Evolutionary conservation across 2,329 filamentous ascomycete genomes (phyloP).

Genomic region (Colletotrichum nymphaeae): DNA sequence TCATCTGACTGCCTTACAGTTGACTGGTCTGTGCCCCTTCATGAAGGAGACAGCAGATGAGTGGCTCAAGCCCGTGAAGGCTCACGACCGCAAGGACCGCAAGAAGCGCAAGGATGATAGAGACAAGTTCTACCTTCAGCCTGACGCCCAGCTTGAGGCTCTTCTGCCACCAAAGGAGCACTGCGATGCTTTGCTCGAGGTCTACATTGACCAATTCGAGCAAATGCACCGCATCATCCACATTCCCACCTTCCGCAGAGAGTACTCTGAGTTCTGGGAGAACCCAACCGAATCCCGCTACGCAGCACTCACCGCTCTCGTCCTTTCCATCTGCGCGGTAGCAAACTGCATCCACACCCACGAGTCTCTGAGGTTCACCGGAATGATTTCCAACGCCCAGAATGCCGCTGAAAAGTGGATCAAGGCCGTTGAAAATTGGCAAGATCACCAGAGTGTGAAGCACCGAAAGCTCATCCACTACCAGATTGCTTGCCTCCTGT

Average conservation of each 20-base stretch:
- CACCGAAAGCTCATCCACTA: constrained; percentile 70
- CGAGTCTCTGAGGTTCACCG: constrained; percentile 64
- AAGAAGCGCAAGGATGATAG: constrained; percentile 64
- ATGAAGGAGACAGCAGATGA: constrained; percentile 73
- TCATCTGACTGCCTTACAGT: constrained; percentile 40
- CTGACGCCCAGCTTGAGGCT: constrained; percentile 61
- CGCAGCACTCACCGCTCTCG: constrained; percentile 66
- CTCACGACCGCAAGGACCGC: constrained; percentile 67
- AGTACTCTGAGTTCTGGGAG: constrained; percentile 68
- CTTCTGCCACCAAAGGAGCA: constrained; percentile 61
- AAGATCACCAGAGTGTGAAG: constrained; percentile 68
- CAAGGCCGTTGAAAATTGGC: constrained; percentile 66
- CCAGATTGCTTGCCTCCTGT: constrained; percentile 69
- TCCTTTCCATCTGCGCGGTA: constrained; percentile 71
- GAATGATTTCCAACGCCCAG: constrained; percentile 68
- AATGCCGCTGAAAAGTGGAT: constrained; percentile 68
- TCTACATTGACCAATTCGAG: constrained; percentile 67
- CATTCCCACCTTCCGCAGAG: constrained; percentile 67
- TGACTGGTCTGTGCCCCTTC: constrained; percentile 68
- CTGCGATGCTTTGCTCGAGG: constrained; percentile 59
- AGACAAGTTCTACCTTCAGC: constrained; percentile 59
- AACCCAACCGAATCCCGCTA: constrained; percentile 54
- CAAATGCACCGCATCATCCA: constrained; percentile 69
- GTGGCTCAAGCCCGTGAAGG: constrained; percentile 68
- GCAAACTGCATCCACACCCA: constrained; percentile 67